Percentiles rank a stretch among this genome's conserved stretches.
phyloP scores from a whole-genome alignment of 164 flowering plant genomes.

The Vitis rotundifolia region DNA sequence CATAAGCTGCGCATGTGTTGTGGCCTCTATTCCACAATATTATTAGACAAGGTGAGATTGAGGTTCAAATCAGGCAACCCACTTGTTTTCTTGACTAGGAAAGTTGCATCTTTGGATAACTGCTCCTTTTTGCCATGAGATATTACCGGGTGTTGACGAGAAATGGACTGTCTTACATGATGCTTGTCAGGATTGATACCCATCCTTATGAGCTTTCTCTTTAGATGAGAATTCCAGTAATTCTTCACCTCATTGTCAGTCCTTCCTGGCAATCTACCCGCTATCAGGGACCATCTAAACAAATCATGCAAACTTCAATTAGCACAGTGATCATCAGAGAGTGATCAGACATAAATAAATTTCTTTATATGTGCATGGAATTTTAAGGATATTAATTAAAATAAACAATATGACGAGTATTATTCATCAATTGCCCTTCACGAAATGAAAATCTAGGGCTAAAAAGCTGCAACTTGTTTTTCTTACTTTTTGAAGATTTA shows the following conservation, averaged over 20 bases:
- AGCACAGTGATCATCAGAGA: too few relatives aligned
- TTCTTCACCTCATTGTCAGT: slow-evolving; percentile 25
- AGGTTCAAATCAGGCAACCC: slow-evolving; percentile 15
- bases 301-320: neutral
- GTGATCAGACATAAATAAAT: too few relatives aligned
- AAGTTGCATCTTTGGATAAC: neutral
- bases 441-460: too few relatives aligned
- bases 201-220: slow-evolving; percentile 5
- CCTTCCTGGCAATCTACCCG: slow-evolving; percentile 25
- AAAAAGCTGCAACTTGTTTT: neutral
- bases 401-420: too few relatives aligned
- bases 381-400: too few relatives aligned
- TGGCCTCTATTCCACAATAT: too few relatives aligned
- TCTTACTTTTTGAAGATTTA: neutral
- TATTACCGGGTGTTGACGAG: neutral
- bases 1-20: too few relatives aligned
- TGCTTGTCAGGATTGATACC: slow-evolving; percentile 12
- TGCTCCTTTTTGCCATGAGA: neutral
- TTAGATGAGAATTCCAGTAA: slow-evolving; percentile 23
- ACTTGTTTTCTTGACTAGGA: neutral
- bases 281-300: slow-evolving; percentile 25
- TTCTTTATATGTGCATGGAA: too few relatives aligned
- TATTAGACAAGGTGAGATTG: slow-evolving; percentile 3
- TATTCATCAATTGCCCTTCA: too few relatives aligned
- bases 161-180: neutral